Evolutionary conservation across 1,284 basidiomycete species (phyloP), one percentile per base, ranked within the genome.

Genomic region (Ustilago bromivora): DNA sequence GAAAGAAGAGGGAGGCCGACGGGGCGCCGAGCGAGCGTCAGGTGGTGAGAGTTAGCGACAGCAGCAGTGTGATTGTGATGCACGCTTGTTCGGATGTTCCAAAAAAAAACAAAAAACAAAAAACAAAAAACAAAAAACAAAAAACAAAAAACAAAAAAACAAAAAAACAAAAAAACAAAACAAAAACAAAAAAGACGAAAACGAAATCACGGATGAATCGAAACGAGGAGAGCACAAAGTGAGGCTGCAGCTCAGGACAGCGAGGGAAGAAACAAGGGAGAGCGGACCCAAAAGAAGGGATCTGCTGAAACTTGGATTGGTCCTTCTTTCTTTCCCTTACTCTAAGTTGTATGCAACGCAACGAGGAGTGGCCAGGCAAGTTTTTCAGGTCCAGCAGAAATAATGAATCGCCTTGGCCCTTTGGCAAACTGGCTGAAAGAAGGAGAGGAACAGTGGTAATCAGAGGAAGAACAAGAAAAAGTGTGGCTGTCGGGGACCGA

Each of bases 211-310:
- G 38, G 11, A 40, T 40, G 11, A 40, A 40, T 40, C 38, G 38
- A 17, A 40, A 40, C 38, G 15, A 40, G 11, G 11, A 40, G 47
- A 23, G 28, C n/a, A 31, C 1, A 28, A 51, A 51, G 49, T 32
- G 49, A 51, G 10, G 49, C 23, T 51, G 49, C 28, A 51, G 49
- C 49, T 10, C 49, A 51, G 49, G 49, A 51, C 3, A 46, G 17
- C 40, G 12, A 0, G 40, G n/a, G 13, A 41, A 41, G 13, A 41
- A 41, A 17, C 7, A 17, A 41, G 40, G 41, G 12, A 19, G n/a
- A 49, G 23, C 46, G n/a, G 31, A 51, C 1, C 49, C 49, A 51
- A 51, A 32, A 51, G 49, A 51, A 51, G 49, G 49, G 49, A 51
- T 51, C 49, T 51, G 32, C 28, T 51, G 28, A 17, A 51, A 15